Conservation (phyloP, 148 eudicot genomes). For the Selenicereus undatus region DNA sequence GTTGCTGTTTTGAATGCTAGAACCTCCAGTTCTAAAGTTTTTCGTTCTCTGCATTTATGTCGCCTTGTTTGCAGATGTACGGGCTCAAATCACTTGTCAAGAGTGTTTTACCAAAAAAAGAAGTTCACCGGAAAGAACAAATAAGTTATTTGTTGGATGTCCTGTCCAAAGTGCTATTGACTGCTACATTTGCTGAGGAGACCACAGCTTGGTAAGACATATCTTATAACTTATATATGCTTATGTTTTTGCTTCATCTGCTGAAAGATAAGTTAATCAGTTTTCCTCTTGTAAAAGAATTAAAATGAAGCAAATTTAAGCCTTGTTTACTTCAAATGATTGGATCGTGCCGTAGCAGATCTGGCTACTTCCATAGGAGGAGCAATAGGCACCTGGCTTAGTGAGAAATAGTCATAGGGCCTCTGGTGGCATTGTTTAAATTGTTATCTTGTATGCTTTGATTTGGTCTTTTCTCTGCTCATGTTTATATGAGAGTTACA, state of each 20-base stretch:
- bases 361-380: background rate
- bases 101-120: constrained; percentile 56
- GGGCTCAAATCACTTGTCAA: constrained; percentile 86
- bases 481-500: background rate
- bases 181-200: constrained; percentile 42
- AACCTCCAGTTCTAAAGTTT: background rate
- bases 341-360: background rate
- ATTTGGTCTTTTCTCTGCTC: background rate
- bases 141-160: constrained; percentile 52
- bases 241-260: constrained; percentile 10
- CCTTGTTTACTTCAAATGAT: background rate
- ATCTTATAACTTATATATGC: background rate
- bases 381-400: background rate
- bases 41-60: background rate
- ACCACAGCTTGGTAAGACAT: constrained; percentile 47
- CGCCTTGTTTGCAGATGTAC: constrained; percentile 47
- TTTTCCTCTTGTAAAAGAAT: background rate
- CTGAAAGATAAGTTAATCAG: background rate
- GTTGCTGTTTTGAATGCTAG: constrained; percentile 1
- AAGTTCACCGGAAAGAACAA: constrained; percentile 36
- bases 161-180: constrained; percentile 57
- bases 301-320: background rate
- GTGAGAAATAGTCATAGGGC: background rate
- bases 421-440: background rate
- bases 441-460: background rate